phyloP scores from a whole-genome alignment of 306 rosid genomes.

The Abrus precatorius region DNA sequence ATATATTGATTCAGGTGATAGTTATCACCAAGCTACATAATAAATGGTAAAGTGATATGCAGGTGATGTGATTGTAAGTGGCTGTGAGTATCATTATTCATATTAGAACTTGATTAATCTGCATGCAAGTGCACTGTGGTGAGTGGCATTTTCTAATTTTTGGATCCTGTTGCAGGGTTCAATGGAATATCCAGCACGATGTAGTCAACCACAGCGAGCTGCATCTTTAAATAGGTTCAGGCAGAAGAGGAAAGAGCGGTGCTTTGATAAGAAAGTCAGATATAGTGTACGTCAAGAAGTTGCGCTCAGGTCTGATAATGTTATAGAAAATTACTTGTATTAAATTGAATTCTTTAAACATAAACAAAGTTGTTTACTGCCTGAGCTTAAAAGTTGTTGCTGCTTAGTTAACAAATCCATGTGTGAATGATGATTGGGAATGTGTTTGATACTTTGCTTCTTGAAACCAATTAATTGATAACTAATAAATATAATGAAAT shows the following conservation, averaged over 20 bases:
- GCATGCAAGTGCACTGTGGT: background rate
- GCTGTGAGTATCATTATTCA: background rate
- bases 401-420: conserved; percentile 17
- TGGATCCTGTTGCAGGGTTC: conserved; percentile 56
- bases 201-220: conserved; percentile 84
- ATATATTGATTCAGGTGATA: conserved; percentile 1
- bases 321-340: conserved; percentile 18
- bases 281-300: conserved; percentile 96
- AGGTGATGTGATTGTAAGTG: conserved; percentile 7
- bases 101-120: conserved; percentile 22
- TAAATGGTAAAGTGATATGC: conserved; percentile 15
- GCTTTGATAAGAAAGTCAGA: conserved; percentile 95
- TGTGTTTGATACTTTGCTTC: conserved; percentile 21
- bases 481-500: conserved; percentile 2
- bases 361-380: background rate
- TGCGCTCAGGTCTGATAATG: conserved; percentile 85
- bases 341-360: conserved; percentile 6
- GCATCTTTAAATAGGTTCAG: conserved; percentile 91
- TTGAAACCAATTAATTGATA: background rate
- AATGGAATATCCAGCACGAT: conserved; percentile 66
- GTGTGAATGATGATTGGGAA: conserved; percentile 18
- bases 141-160: conserved; percentile 37
- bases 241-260: conserved; percentile 88
- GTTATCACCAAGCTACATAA: background rate
- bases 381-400: conserved; percentile 26